Conservation (phyloP, 202 grass and related monocot species). For the Eragrostis tef region DNA sequence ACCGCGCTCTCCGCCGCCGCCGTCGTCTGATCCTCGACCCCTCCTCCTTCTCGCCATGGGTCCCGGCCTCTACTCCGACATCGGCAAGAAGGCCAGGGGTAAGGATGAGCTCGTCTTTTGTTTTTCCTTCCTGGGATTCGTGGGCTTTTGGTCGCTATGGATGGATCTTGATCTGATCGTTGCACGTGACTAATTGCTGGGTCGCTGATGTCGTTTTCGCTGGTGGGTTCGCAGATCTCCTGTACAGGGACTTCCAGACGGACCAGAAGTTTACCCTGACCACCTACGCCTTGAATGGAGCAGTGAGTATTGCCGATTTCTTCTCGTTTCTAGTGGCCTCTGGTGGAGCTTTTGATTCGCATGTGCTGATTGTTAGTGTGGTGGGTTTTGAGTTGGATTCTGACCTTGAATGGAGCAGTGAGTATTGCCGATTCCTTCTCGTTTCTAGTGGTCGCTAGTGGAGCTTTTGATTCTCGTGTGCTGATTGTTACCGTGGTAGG, state of each 20-base stretch:
- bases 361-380: background rate
- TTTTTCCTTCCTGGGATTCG: background rate
- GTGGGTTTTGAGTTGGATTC: slow-evolving; percentile 16
- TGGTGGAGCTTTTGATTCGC: slow-evolving; percentile 2
- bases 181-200: background rate
- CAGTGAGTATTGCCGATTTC: slow-evolving; percentile 57
- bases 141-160: background rate
- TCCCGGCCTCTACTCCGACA: slow-evolving; percentile 79
- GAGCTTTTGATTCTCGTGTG: slow-evolving; percentile 25
- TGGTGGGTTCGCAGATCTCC: slow-evolving; percentile 63
- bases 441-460: background rate
- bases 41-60: slow-evolving; percentile 44
- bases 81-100: slow-evolving; percentile 84
- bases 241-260: slow-evolving; percentile 77
- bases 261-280: slow-evolving; percentile 76
- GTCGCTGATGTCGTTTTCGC: slow-evolving; percentile 4
- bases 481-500: background rate
- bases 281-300: slow-evolving; percentile 71
- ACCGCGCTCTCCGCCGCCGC: background rate
- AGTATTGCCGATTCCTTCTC: slow-evolving; percentile 44
- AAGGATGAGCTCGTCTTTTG: background rate
- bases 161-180: slow-evolving; percentile 30
- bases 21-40: background rate
- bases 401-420: slow-evolving; percentile 67
- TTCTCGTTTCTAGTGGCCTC: background rate